Conservation (phyloP, 164 flowering plant species). For the Berberis vulgaris region DNA sequence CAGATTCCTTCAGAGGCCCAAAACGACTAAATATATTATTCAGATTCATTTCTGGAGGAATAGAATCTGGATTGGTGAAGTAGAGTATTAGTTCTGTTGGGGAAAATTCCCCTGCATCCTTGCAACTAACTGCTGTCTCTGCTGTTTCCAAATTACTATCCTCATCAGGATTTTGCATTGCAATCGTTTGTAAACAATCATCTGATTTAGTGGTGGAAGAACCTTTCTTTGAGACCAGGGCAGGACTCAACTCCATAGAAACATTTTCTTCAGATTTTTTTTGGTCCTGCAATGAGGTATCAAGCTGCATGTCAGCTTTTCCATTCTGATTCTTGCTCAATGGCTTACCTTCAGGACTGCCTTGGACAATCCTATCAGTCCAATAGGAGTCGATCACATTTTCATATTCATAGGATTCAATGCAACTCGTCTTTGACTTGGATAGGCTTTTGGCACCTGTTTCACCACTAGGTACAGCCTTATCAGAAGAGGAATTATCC, state of each 20-base stretch:
- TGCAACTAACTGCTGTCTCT: conserved; percentile 9
- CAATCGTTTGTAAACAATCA: conserved; percentile 8
- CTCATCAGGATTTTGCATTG: conserved; percentile 18
- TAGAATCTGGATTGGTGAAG: conserved; percentile 48
- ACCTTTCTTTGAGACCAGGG: conserved; percentile 3
- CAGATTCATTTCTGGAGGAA: conserved; percentile 53
- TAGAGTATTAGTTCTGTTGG: conserved; percentile 58
- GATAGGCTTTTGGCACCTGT: conserved; percentile 6
- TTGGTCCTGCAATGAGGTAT: conserved; percentile 8
- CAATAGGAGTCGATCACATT: conserved; percentile 33
- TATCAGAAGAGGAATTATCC: conserved; percentile 6
- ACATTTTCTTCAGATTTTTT: conserved; percentile 13
- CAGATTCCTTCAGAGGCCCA: conserved; percentile 55
- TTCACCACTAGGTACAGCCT: conserved; percentile 10
- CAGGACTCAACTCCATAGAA: conserved; percentile 7
- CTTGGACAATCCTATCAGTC: conserved; percentile 31
- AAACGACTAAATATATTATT: conserved; percentile 54
- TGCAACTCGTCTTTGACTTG: conserved; percentile 8
- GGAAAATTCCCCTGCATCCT: conserved; percentile 19
- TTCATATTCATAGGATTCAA: conserved; percentile 27
- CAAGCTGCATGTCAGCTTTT: conserved; percentile 13
- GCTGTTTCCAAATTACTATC: conserved; percentile 18
- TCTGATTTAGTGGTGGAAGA: conserved; percentile 2
- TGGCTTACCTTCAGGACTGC: conserved; percentile 30
- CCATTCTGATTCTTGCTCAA: conserved; percentile 10